Base-by-base conservation (phyloP, 1,284 basidiomycete genomes). In the Microbotryum violaceum region DNA sequence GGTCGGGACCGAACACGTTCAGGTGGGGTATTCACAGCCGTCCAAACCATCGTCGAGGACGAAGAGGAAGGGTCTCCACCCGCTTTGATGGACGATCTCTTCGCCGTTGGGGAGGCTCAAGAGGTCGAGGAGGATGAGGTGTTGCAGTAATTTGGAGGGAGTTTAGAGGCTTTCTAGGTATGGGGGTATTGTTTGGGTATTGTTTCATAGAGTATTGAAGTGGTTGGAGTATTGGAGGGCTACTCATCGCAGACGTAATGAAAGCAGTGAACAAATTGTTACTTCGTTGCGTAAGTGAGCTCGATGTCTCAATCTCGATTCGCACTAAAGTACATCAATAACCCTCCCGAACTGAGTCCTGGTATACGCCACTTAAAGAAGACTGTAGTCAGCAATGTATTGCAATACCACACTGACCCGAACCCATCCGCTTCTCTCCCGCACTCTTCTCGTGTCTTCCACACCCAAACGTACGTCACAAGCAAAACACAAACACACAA, bases 41-140 rank as follows among this genome's bases (percentile, higher is more conserved):
- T 53, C 2, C 25, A 53, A 53, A 53, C 51, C 4, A 33, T 53
- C 31, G 51, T 33, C 16, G 51, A 53, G n/a, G 51, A 53, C 27
- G 51, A 53, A 12, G 51, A 53, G 27, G 27, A 53, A 53, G 51
- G 33, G 1, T 25, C 23, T 4, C n/a, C 23, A 23, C n/a, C 23
- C 29, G n/a, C 51, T 25, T 12, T 27, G 23, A 42, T 42, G 16
- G 51, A 23, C 29, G 31, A 53, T 23, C 25, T 53, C 5, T 53
- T 53, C 18, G 51, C 25, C 1, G 33, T 53, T 53, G 27, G 33
- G 25, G 51, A 33, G 25, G 25, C 25, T 29, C 25, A 53, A 33
- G 9, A 10, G 6, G 51, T 33, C 33, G 23, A 25, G n/a, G 51
- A 53, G 20, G 51, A 25, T 12, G 51, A 25, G 12, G 33, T 42